Base-by-base conservation (phyloP, 306 rosid species). In the Rosa persica region DNA sequence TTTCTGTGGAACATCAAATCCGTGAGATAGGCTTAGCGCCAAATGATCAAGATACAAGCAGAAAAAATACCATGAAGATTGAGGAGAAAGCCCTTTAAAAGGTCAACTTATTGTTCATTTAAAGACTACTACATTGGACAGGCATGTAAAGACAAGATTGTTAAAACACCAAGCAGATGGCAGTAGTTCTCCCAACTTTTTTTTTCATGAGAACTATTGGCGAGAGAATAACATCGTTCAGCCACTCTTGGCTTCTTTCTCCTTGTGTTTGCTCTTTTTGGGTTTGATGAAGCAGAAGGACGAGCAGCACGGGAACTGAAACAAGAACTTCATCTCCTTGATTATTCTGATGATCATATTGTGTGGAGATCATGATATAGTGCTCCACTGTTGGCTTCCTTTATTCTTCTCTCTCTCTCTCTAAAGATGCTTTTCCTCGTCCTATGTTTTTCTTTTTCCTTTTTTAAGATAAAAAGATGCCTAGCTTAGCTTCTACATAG, bases 1-100 rank as follows among this genome's bases (percentile, higher is more conserved):
- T 94, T 54, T 83, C 96, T 34, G 52, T 94, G 47, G 93, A 90
- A 73, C 86, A 89, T 80, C 98, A 94, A 87, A 89, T 94, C 90
- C 89, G 83, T n/a, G 97, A 89, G 85, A 78, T 94, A 85, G 88
- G 90, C 76, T 84, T 90, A 74, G 89, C 64, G 5, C 86, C 79
- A 68, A 74, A 85, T 79, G 86, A 79, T 73, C 76, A 46, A 71
- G 86, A 89, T 79, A 75, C 58, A 34, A 79, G 83, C 79, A 80
- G 42, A 64, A 89, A 89, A 78, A 74, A 73, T 61, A 66, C 52
- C 65, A 61, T 51, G 67, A 54, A 57, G 38, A 20, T 74, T 43
- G 80, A 77, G 74, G 78, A 70, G 27, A 85, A 67, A 67, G 46
- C 66, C 65, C n/a, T 34, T 17, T 70, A 42, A 49, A 71, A 49